phyloP scores from a whole-genome alignment of 495 filamentous ascomycete genomes.

The Hypoxylon perforatum region DNA sequence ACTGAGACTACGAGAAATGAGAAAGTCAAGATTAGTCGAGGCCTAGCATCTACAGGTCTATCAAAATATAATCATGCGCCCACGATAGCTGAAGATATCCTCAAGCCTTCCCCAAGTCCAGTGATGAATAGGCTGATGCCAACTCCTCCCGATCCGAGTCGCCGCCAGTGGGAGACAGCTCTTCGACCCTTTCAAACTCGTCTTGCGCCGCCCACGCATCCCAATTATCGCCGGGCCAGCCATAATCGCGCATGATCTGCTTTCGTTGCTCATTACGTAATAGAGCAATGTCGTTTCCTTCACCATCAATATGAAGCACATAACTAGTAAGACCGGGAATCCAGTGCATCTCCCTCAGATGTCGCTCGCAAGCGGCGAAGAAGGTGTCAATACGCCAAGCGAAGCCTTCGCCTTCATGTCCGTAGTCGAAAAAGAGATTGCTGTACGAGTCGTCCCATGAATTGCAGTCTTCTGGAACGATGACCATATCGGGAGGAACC shows the following conservation, averaged over 20 bases:
- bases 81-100: no score
- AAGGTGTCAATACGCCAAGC: constrained; percentile 4
- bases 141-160: no score
- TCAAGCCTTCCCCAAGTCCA: no score
- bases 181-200: no score
- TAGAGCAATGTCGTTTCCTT: background rate
- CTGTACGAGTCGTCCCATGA: background rate
- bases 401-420: background rate
- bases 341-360: background rate
- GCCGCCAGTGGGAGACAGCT: no score
- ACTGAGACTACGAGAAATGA: no score
- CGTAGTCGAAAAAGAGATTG: background rate
- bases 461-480: background rate
- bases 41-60: no score
- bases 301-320: no score
- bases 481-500: background rate
- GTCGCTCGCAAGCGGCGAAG: constrained; percentile 3
- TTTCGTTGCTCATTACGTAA: background rate
- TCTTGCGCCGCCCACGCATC: background rate
- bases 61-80: no score
- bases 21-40: no score
- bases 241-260: constrained; percentile 3
- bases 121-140: no score
- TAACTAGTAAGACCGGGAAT: background rate
- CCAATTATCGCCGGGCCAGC: constrained; percentile 1